Conservation (phyloP, 768 basidiomycete species). For the Tulasnella calospora region DNA sequence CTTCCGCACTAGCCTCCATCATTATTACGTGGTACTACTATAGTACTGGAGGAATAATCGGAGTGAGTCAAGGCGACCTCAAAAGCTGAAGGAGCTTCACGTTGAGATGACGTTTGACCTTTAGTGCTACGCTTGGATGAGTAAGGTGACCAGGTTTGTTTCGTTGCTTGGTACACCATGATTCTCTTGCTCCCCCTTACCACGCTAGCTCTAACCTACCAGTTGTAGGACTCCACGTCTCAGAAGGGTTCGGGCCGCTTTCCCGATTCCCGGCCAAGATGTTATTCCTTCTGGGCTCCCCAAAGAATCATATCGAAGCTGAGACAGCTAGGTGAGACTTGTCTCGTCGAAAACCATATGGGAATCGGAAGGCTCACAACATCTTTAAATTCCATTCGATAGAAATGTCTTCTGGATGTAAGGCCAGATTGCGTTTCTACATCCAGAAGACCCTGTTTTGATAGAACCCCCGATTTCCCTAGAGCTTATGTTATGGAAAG, state of each 20-base stretch:
- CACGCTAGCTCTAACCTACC: background rate
- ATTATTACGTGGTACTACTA: slow-evolving; percentile 13
- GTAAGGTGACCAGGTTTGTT: background rate
- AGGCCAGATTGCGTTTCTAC: background rate
- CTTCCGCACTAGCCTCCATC: background rate
- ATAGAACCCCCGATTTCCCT: background rate
- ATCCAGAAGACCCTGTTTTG: background rate
- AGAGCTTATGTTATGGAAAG: slow-evolving; percentile 16
- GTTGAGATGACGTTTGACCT: background rate
- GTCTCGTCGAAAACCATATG: background rate
- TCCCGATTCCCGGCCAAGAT: slow-evolving; percentile 2
- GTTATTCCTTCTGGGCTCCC: background rate
- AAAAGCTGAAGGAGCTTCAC: background rate
- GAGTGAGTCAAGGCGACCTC: background rate
- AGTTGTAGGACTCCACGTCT: background rate
- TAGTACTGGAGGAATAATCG: slow-evolving; percentile 1
- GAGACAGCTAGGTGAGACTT: background rate
- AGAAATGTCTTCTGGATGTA: slow-evolving; percentile 24
- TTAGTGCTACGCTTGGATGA: slow-evolving; percentile 6
- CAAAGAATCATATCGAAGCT: background rate
- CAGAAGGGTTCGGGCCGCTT: slow-evolving; percentile 2
- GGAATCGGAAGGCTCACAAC: background rate
- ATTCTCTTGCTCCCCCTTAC: background rate
- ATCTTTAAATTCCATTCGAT: background rate
- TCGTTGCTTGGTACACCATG: background rate